Base-by-base conservation (phyloP, 208 protist genomes). In the Trypanosoma caninum region DNA sequence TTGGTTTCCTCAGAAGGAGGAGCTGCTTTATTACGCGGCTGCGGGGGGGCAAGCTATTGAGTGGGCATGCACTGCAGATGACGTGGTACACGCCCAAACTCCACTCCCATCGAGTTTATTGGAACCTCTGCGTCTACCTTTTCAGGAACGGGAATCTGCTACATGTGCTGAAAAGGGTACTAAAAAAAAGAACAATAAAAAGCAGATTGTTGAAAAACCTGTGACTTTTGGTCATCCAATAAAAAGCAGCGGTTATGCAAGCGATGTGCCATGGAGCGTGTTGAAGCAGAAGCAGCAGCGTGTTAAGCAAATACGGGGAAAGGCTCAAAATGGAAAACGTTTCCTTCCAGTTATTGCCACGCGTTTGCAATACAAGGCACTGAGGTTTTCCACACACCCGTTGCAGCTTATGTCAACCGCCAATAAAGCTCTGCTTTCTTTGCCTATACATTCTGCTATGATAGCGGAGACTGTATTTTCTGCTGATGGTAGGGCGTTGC, bases 31-130 rank as follows among this genome's bases (percentile, higher is more conserved):
- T 51, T 61, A 37, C 50, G 20, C 25, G n/a, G n/a, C 20, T 53
- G 30, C 18, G 2, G 30, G 37, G 25, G 42, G 33, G 20, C n/a
- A 34, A 22, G 20, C 53, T 37, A 40, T 51, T 14, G 8, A 20
- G 23, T 30, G 16, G 11, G 31, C 18, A 23, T 42, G 45, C 8
- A 51, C 48, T 30, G 72, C 58, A n/a, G 73, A 79, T 45, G 74
- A 80, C 46, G 33, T 87, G n/a, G 65, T 94, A 2, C 87, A 94
- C 60, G 87, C 87, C n/a, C 61, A 48, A 28, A 9, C 27, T 27
- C 69, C 83, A 38, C 63, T 94, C 20, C 82, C 73, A 1, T 30
- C 59, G 0, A 8, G 41, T 14, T 84, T 84, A 72, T 50, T 89
- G 13, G 45, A 57, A 28, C 63, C 63, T 9, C 46, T 75, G 18